Base-by-base conservation (phyloP, 192 early-diverging fungal genomes). In the Martensiomyces pterosporus region DNA sequence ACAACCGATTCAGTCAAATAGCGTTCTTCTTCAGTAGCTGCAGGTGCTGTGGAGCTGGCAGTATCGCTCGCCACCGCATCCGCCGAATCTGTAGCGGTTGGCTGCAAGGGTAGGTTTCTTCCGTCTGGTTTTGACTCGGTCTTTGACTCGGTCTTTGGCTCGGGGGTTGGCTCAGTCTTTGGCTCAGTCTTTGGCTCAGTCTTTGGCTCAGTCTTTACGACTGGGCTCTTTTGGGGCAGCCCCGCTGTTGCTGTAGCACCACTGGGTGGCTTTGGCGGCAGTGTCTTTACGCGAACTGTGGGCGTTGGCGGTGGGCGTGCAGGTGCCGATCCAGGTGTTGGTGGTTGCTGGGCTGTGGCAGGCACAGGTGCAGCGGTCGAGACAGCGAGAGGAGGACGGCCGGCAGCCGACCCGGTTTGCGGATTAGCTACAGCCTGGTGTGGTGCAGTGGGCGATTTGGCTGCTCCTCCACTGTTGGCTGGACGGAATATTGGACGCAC, bases 1-100 rank as follows among this genome's bases (percentile, higher is more conserved):
- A 45, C 13, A 8, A 66, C 58, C 13, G 59, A 43, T 24, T 75
- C 71, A 7, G 69, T 72, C 42, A 61, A 34, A 14, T 49, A 47
- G n/a, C 38, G 60, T 32, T 54, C 62, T 19, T 74, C 63, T 17
- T 46, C 52, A 25, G 19, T 32, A 12, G 23, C n/a, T n/a, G n/a
- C 35, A 1, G 43, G 13, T 21, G 39, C 56, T 9, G 36, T 22
- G 18, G 43, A 34, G 9, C 12, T n/a, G n/a, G n/a, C n/a, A n/a
- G n/a, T n/a, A n/a, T n/a, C n/a, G n/a, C n/a, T n/a, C n/a, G n/a
- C n/a, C n/a, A n/a, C n/a, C n/a, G n/a, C n/a, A n/a, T n/a, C n/a
- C n/a, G n/a, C n/a, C n/a, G n/a, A n/a, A n/a, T n/a, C n/a, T n/a
- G n/a, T n/a, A n/a, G n/a, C n/a, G n/a, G n/a, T n/a, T n/a, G n/a